Percentiles rank a stretch among this genome's conserved stretches.
phyloP scores from a whole-genome alignment of 352 stramenopile species.

The Globisporangium lucens region DNA sequence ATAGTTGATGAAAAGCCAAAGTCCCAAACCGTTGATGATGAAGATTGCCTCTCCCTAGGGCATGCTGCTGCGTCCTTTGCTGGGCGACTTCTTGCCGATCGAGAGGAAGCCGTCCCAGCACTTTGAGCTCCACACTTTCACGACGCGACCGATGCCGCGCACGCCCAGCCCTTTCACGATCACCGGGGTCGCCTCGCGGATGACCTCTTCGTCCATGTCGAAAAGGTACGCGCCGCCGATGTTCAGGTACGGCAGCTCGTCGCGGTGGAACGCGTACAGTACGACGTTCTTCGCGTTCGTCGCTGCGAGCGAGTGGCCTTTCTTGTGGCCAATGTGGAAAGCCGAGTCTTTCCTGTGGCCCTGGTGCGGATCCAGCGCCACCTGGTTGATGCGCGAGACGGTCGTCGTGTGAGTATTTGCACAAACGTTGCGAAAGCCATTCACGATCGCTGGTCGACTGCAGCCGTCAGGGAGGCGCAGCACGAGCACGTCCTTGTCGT shows the following conservation, averaged over 20 bases:
- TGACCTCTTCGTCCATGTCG: constrained; percentile 27
- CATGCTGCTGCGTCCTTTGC: constrained; percentile 13
- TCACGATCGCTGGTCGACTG: constrained; percentile 35
- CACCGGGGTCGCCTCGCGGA: constrained; percentile 29
- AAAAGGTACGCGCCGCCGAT: constrained; percentile 29
- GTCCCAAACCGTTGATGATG: background rate
- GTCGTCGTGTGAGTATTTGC: constrained; percentile 39
- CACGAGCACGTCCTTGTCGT: constrained; percentile 54
- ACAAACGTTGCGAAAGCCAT: constrained; percentile 41
- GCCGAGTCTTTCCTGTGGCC: constrained; percentile 6
- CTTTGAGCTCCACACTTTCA: constrained; percentile 18
- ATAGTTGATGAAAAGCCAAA: background rate
- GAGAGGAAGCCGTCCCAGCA: constrained; percentile 12
- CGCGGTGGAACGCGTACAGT: constrained; percentile 62
- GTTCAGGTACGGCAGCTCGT: constrained; percentile 59
- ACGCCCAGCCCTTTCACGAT: constrained; percentile 55
- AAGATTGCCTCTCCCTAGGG: constrained; percentile 1
- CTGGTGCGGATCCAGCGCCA: constrained; percentile 19
- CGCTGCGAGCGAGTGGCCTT: constrained; percentile 14
- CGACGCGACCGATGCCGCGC: constrained; percentile 26
- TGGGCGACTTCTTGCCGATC: constrained; percentile 9
- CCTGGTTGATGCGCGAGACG: constrained; percentile 32
- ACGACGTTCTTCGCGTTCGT: constrained; percentile 26
- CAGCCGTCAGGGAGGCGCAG: constrained; percentile 48
- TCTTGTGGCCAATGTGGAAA: background rate